Conservation (phyloP, 1,139 yeast genomes). For the Protomyces inundatus region DNA sequence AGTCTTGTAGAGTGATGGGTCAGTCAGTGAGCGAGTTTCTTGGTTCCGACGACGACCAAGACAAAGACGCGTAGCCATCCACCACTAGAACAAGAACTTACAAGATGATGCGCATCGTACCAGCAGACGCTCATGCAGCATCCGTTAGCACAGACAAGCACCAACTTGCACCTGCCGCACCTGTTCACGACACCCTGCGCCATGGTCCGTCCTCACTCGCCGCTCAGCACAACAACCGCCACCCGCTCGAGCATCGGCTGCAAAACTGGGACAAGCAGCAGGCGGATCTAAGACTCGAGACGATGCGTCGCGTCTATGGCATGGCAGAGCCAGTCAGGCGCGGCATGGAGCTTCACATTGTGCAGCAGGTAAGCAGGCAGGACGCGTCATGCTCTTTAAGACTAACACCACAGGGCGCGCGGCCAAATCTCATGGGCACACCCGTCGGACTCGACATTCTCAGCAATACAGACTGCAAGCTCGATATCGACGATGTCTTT, state of each 20-base stretch:
- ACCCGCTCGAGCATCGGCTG: slow-evolving; percentile 76
- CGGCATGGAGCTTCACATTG: slow-evolving; percentile 60
- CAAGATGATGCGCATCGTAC: slow-evolving; percentile 6
- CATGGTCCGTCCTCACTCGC: slow-evolving; percentile 19
- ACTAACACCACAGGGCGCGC: background rate
- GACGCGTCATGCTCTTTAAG: background rate
- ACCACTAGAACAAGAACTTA: too few relatives aligned
- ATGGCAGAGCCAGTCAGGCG: slow-evolving; percentile 91
- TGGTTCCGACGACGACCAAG: background rate
- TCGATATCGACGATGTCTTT: background rate
- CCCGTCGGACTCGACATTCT: background rate
- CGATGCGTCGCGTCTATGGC: slow-evolving; percentile 78
- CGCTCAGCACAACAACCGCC: slow-evolving; percentile 37
- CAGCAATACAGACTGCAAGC: background rate
- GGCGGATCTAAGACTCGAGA: slow-evolving; percentile 63
- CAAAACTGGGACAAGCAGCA: slow-evolving; percentile 77
- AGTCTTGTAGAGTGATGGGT: background rate
- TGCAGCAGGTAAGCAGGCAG: background rate
- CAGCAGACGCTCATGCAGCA: slow-evolving; percentile 8
- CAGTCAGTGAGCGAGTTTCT: background rate
- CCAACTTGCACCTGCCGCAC: slow-evolving; percentile 19
- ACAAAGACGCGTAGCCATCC: too few relatives aligned
- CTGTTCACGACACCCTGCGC: slow-evolving; percentile 28
- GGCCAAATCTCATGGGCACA: background rate
- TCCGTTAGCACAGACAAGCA: background rate